Evolutionary conservation across 495 filamentous ascomycete species (phyloP).

Genomic region (Amphirosellinia nigrospora): DNA sequence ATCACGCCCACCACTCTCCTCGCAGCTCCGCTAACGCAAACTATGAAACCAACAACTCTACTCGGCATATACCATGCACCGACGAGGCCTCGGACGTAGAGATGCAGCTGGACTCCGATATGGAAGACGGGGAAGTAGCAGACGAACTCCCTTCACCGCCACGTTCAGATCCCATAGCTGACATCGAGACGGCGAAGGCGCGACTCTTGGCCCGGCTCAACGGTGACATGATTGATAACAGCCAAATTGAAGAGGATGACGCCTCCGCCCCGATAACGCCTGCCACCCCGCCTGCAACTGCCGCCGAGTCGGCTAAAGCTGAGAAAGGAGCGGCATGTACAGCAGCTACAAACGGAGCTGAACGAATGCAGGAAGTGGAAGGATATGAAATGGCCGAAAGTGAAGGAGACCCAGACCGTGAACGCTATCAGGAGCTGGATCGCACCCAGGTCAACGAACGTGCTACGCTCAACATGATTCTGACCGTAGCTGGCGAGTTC

Average conservation of each 20-base stretch:
- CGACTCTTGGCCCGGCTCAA: constrained; percentile 59
- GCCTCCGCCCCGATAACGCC: constrained; percentile 16
- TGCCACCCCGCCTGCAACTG: constrained; percentile 31
- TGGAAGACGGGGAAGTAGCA: constrained; percentile 50
- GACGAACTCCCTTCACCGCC: constrained; percentile 35
- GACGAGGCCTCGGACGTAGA: constrained; percentile 39
- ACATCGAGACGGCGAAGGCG: constrained; percentile 65
- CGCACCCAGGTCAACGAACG: constrained; percentile 52
- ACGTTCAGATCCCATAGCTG: constrained; percentile 41
- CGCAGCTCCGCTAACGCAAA: neutral
- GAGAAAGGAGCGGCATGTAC: neutral
- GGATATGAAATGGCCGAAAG: constrained; percentile 35
- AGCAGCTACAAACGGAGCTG: neutral
- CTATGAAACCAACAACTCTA: neutral
- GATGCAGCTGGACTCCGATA: constrained; percentile 44
- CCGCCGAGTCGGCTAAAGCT: constrained; percentile 26
- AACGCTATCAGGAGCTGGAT: constrained; percentile 24
- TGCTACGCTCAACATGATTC: constrained; percentile 84
- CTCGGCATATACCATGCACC: neutral
- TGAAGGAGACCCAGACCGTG: constrained; percentile 25
- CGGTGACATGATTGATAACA: constrained; percentile 27
- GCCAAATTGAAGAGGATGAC: constrained; percentile 5
- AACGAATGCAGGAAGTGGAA: constrained; percentile 13
- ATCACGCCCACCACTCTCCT: neutral
- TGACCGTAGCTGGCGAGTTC: constrained; percentile 86